A percentile compares a stretch with the other conserved stretches of the same genome.
phyloP scores from a whole-genome alignment of 768 basidiomycete genomes.

The Pholiota microspora region DNA sequence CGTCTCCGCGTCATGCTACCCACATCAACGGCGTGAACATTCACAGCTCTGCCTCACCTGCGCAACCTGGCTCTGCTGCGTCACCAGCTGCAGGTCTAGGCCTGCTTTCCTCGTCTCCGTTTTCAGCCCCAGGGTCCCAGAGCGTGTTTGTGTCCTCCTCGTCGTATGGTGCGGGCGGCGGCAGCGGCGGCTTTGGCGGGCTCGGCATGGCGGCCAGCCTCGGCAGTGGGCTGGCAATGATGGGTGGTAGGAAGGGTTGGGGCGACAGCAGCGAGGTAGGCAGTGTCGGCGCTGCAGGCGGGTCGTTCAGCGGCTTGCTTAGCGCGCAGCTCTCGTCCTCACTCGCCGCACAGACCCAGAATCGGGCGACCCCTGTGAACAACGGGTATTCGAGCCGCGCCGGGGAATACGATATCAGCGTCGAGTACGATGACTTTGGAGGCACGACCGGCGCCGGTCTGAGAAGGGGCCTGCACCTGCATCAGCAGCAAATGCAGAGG shows the following conservation, averaged over 20 bases:
- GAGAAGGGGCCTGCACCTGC: slow-evolving; percentile 8
- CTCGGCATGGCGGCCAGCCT: slow-evolving; percentile 62
- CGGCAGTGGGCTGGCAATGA: slow-evolving; percentile 50
- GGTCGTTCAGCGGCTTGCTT: slow-evolving; percentile 21
- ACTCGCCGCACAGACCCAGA: slow-evolving; percentile 18
- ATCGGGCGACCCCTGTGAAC: slow-evolving; percentile 3
- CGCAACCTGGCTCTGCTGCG: not conserved
- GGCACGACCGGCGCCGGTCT: slow-evolving; percentile 16
- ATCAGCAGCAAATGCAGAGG: slow-evolving; percentile 4
- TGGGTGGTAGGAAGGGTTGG: slow-evolving; percentile 41
- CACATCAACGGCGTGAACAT: slow-evolving; percentile 32
- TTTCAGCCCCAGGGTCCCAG: slow-evolving; percentile 71
- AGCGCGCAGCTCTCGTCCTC: slow-evolving; percentile 22
- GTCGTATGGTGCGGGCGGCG: slow-evolving; percentile 3
- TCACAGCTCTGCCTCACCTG: slow-evolving; percentile 7
- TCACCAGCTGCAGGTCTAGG: slow-evolving; percentile 17
- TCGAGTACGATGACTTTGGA: slow-evolving; percentile 39
- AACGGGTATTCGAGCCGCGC: slow-evolving; percentile 11
- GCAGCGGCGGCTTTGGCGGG: not conserved
- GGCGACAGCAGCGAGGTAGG: slow-evolving; percentile 20
- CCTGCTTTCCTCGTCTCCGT: slow-evolving; percentile 62
- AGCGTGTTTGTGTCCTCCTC: slow-evolving; percentile 47
- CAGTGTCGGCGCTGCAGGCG: slow-evolving; percentile 7
- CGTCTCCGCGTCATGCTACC: slow-evolving; percentile 46
- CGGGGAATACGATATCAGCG: slow-evolving; percentile 32